These are phyloP conservation scores for Rubroboletus pulcherrimus DNA, from an alignment of 768 basidiomycete species.

Conservation along the genomic window DNA sequence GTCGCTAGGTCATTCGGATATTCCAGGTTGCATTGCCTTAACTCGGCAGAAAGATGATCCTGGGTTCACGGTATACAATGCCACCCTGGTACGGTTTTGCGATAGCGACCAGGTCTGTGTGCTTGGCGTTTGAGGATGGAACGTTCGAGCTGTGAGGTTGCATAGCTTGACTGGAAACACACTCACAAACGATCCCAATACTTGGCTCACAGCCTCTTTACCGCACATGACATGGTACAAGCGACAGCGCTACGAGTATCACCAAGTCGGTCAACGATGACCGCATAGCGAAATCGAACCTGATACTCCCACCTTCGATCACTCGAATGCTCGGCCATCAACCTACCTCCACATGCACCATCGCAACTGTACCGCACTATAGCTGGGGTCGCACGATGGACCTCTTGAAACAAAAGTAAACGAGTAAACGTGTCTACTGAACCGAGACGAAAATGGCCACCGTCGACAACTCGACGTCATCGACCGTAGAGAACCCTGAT, in stretches of 20 bases:
- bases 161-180: background rate
- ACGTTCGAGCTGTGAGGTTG: background rate
- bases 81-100: background rate
- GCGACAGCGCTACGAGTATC: background rate
- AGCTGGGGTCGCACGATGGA: constrained; percentile 10
- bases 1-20: background rate
- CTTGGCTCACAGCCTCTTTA: background rate
- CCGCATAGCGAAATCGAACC: background rate
- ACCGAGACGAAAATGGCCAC: background rate
- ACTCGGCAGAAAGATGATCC: background rate
- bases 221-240: background rate
- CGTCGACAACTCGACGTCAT: background rate
- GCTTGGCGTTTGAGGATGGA: constrained; percentile 16
- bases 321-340: background rate
- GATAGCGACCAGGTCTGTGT: background rate
- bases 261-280: background rate
- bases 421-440: background rate
- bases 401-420: background rate
- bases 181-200: background rate
- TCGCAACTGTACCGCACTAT: constrained; percentile 11
- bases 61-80: background rate
- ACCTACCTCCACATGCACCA: constrained; percentile 1
- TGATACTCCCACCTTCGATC: background rate
- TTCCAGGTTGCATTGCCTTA: background rate
- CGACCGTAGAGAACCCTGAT: background rate